Base-by-base conservation (phyloP, 2,329 filamentous ascomycete species). In the Penicillium sp. region DNA sequence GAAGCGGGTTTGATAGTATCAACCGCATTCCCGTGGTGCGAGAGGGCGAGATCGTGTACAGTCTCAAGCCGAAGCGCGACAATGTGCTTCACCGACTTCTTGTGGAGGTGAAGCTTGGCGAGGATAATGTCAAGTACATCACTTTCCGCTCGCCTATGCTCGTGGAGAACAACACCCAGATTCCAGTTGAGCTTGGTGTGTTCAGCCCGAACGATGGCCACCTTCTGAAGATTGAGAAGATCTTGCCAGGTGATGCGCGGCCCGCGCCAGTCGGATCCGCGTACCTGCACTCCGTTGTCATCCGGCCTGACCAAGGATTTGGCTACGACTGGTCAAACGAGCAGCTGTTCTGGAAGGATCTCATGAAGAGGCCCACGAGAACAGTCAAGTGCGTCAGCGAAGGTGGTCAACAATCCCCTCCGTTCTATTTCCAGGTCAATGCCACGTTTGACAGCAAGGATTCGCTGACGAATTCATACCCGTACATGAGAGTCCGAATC, bases 51-150 rank as follows among this genome's bases (percentile, higher is more conserved):
- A 89, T 88, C 49, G 76, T 98, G 22, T 99, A 96, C 78, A 91
- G 89, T 52, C 82, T 99, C 47, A 90, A 91, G 59, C 95, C 96
- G 2, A 91, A 92, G 73, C 89, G 92, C 61, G 90, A 96, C 69
- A 85, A 90, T 59, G 84, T 96, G 2, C 83, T 94, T 63, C 96
- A 99, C 74, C 89, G 93, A 22, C 84, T 99, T 18, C 86, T 98
- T 24, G 93, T 98, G 0, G 95, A 99, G 58, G 89, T 99, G 54
- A 91, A 86, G 54, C 83, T 99, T 24, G 95, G 92, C n/a, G 80
- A 86, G 0, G 94, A 99, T 79, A 98, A 98, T 69, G 91, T 99
- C 78, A 99, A 99, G 79, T 96, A 96, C 73, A 96, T 99, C 70
- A 99, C 93, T 1, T 88, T 99, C 70, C 87, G 95, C 27, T 98